These are phyloP conservation scores for Yarrowia divulgata DNA, from an alignment of 805 yeast species.

Conservation along the genomic window DNA sequence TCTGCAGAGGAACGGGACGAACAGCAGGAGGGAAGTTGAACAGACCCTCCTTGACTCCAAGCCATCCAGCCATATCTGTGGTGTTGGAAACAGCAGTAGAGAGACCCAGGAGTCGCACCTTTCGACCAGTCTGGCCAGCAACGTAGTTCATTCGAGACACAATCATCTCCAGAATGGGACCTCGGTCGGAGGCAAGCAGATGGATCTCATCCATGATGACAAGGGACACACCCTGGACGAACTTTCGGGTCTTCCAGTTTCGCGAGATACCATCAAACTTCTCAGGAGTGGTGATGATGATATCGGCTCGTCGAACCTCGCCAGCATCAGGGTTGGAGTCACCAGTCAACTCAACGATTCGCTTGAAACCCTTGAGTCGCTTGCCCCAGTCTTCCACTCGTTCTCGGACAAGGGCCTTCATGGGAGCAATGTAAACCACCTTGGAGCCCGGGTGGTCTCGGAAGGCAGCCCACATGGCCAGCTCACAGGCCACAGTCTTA, in stretches of 20 bases:
- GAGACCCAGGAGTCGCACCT: slow-evolving; percentile 74
- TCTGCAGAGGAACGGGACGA: slow-evolving; percentile 83
- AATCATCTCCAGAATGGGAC: slow-evolving; percentile 86
- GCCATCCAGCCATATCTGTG: slow-evolving; percentile 85
- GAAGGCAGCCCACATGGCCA: slow-evolving; percentile 97
- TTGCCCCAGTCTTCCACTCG: slow-evolving; percentile 82
- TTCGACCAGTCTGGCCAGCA: slow-evolving; percentile 64
- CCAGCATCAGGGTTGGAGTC: slow-evolving; percentile 77
- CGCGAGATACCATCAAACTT: slow-evolving; percentile 88
- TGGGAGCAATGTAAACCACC: slow-evolving; percentile 85
- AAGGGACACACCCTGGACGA: slow-evolving; percentile 75
- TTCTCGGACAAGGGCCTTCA: slow-evolving; percentile 86
- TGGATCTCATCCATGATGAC: slow-evolving; percentile 89
- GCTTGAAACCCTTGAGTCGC: slow-evolving; percentile 48
- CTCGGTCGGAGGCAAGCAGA: slow-evolving; percentile 82
- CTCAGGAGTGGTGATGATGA: slow-evolving; percentile 83
- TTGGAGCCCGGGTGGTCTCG: slow-evolving; percentile 79
- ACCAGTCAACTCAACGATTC: slow-evolving; percentile 80
- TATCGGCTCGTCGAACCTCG: slow-evolving; percentile 72
- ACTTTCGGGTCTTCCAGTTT: slow-evolving; percentile 80
- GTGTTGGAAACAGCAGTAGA: slow-evolving; percentile 89
- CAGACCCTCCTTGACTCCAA: slow-evolving; percentile 72
- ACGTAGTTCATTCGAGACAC: slow-evolving; percentile 86
- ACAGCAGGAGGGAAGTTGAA: slow-evolving; percentile 84
- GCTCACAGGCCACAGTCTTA: slow-evolving; percentile 94